These are phyloP conservation scores for Rutstroemia sydowiana DNA, from an alignment of 2,329 filamentous ascomycete species.

Conservation along the genomic window DNA sequence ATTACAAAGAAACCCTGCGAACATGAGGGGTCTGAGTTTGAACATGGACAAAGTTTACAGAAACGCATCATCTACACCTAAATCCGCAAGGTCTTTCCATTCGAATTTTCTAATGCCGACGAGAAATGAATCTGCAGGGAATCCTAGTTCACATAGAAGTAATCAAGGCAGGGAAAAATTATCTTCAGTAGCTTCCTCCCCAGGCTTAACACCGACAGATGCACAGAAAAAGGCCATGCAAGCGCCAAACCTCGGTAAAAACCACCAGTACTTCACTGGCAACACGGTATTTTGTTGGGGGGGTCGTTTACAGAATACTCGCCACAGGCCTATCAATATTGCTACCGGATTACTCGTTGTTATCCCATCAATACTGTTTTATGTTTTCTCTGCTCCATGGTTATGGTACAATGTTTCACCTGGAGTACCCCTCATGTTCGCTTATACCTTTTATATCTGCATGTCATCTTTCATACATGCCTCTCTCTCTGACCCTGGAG, in stretches of 20 bases:
- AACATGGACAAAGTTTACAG: conserved; percentile 56
- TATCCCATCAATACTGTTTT: conserved; percentile 74
- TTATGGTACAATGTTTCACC: conserved; percentile 87
- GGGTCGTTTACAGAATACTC: conserved; percentile 81
- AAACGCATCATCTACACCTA: conserved; percentile 45
- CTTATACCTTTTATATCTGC: conserved; percentile 84
- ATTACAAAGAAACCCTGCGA: conserved; percentile 38
- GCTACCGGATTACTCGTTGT: conserved; percentile 76
- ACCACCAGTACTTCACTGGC: conserved; percentile 88
- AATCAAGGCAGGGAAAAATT: conserved; percentile 71
- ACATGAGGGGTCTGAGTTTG: conserved; percentile 40
- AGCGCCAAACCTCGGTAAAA: conserved; percentile 50
- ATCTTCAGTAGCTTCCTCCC: conserved; percentile 73
- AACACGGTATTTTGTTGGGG: conserved; percentile 87
- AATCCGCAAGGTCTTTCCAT: conserved; percentile 69
- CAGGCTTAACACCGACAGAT: conserved; percentile 49
- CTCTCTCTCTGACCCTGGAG: conserved; percentile 84
- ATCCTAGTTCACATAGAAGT: conserved; percentile 46
- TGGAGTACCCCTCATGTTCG: conserved; percentile 81
- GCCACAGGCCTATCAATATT: conserved; percentile 81
- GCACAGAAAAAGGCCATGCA: conserved; percentile 23
- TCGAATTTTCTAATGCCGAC: conserved; percentile 64
- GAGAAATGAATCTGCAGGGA: conserved; percentile 42
- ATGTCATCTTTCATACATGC: conserved; percentile 92
- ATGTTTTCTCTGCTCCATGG: conserved; percentile 68